Base-by-base conservation (phyloP, 495 filamentous ascomycete genomes). In the Emericellopsis terricola region DNA sequence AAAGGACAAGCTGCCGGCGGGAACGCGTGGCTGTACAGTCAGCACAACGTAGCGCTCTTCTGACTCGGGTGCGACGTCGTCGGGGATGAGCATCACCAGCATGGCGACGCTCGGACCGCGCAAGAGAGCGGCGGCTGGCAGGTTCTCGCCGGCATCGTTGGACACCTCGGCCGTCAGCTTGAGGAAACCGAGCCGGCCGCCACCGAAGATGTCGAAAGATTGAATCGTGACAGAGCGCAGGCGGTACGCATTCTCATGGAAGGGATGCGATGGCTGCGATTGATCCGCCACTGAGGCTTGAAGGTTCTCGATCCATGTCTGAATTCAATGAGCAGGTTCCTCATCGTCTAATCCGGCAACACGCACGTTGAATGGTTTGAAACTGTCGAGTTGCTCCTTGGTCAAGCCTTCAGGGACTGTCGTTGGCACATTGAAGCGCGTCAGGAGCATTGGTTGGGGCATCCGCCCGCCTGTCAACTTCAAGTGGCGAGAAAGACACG, bases 81-180 rank as follows among this genome's bases (percentile, higher is more conserved):
- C 67, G 0, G 79, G 78, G 41, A 83, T 61, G 0, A 91, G 63
- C 14, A 91, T 64, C 10, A 84, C 74, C 35, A 93, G 60, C 68
- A 93, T 86, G 23, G 64, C 80, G 8, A 92, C 83, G 52, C 73
- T 79, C 1, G 78, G 76, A 3, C 83, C 83, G 26, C 83, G 69
- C 16, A 94, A 54, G 49, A 94, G 87, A 1, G 86, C 68, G 20
- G 72, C 69, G 3, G 79, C 82, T 1, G 84, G 81, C 3, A 94
- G 65, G 29, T 48, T 59, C 44, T 81, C 76, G 6, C 72, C 75
- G 5, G 48, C 44, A 4, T 53, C 44, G 47, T 81, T 89, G 11
- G 64, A 61, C 1, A 92, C 62, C 9, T 68, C 56, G 3, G 78
- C 69, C 19, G 64, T 65, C 6, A 93, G 49, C 41, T 91, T 91